A percentile compares a stretch with the other conserved stretches of the same genome.
Conservation (phyloP, 2,329 filamentous ascomycete genomes). For the Stemphylium beticola region DNA sequence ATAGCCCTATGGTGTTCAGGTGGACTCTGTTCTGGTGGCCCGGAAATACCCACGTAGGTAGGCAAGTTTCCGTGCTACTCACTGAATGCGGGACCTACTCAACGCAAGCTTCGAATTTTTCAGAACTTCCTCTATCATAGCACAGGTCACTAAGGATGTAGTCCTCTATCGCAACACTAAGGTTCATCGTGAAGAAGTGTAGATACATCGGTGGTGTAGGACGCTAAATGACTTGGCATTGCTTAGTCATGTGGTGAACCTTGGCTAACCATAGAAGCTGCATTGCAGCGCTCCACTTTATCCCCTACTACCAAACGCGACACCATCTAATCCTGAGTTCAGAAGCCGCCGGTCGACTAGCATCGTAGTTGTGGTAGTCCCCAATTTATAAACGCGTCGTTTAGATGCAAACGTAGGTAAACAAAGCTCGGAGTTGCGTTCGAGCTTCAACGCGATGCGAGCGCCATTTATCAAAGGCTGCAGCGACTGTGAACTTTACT, state of each 20-base stretch:
- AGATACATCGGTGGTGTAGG: neutral
- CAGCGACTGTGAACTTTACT: constrained; percentile 5
- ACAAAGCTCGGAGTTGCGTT: constrained; percentile 7
- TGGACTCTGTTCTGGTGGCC: no score
- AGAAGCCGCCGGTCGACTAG: neutral
- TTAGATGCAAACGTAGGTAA: constrained; percentile 1
- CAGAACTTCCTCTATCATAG: no score
- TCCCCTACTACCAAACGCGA: constrained; percentile 11
- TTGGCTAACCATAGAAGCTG: constrained; percentile 15
- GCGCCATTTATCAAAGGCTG: constrained; percentile 11
- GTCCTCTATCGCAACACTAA: neutral
- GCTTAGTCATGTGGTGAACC: constrained; percentile 13
- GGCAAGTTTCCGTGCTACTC: no score
- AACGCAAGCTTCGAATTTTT: no score
- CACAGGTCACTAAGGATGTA: neutral
- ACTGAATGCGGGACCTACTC: no score
- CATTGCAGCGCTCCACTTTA: constrained; percentile 17
- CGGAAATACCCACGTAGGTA: no score
- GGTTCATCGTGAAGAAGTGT: no score
- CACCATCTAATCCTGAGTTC: constrained; percentile 3
- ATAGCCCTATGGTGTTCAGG: no score
- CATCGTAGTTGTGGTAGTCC: neutral
- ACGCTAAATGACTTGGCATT: constrained; percentile 15
- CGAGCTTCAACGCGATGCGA: constrained; percentile 5
- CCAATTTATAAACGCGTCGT: neutral